Evolutionary conservation across 148 eudicot genomes (phyloP).

Genomic region (Rhododendron vialii): DNA sequence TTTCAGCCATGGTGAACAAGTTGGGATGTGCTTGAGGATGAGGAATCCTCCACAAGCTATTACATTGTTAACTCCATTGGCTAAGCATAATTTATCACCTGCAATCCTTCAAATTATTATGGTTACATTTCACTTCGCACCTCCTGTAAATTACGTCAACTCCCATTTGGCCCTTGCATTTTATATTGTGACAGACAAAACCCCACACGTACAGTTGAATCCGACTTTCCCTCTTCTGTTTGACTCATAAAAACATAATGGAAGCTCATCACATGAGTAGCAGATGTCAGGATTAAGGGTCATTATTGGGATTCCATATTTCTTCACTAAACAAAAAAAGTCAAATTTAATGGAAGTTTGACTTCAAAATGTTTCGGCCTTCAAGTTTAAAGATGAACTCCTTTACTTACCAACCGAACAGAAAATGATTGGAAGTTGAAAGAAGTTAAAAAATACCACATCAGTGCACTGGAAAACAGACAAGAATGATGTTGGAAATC

Average conservation of each 20-base stretch:
- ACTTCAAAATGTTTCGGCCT: not conserved
- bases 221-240: not conserved
- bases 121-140: not conserved
- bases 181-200: not conserved
- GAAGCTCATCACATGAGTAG: not conserved
- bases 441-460: not conserved
- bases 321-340: not conserved
- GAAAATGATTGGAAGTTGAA: not conserved
- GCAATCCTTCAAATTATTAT: not conserved
- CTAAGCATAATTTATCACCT: not conserved
- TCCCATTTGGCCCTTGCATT: not conserved
- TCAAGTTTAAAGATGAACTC: not conserved
- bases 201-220: not conserved
- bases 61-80: not conserved
- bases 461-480: not conserved
- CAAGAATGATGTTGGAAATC: not conserved
- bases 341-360: not conserved
- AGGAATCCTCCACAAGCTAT: not conserved
- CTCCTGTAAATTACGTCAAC: not conserved
- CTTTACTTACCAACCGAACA: not conserved
- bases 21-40: not conserved
- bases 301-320: not conserved
- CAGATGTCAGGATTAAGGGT: not conserved
- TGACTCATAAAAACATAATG: not conserved
- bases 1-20: not conserved